Evolutionary conservation across 2,329 filamentous ascomycete species (phyloP), one percentile per base, ranked within the genome.

Genomic region (Helotiales sp.): DNA sequence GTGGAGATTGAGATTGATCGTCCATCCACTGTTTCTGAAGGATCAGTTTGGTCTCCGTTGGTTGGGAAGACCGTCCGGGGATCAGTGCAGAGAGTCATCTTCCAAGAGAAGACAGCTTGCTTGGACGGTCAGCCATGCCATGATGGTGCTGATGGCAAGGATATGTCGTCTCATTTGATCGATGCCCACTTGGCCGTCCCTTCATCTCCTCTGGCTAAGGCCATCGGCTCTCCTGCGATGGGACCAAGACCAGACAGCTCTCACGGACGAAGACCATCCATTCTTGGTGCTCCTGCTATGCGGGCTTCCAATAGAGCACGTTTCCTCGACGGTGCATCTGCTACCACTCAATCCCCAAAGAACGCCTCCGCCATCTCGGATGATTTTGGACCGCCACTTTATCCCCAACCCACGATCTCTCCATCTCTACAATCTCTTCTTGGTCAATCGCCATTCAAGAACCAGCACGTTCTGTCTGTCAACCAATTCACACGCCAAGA

Each of bases 401-500:
- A 85, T 32, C 74, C 83, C 63, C 83, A 86, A 63, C 82, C 84
- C 24, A 79, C 84, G 6, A 80, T 85, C 22, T 84, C 85, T 66
- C 84, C 90, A 37, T 87, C 89, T 5, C 82, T 98, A 34, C 84
- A 87, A 58, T 86, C 93, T 68, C 85, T 97, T 54, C 84, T 98
- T 24, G 86, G 91, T 30, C 89, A 87, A 63, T 97, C 94, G 2
- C 87, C 91, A 0, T 97, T 98, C 86, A 97, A 94, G 81, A 89
- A 92, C 75, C 89, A 93, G 71, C 92, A 97, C 76, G 91, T 99
- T 55, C 84, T 97, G 57, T 97, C 95, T 0, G 96, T 99, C 72
- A 92, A 91, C 77, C 91, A 97, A 78, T 97, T 97, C 83, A 90
- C 85, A 58, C 91, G 94, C 55, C 86, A 91, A 20, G 95, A 99